Evolutionary conservation across 805 yeast genomes (phyloP).

Genomic region (Yarrowia sp.): DNA sequence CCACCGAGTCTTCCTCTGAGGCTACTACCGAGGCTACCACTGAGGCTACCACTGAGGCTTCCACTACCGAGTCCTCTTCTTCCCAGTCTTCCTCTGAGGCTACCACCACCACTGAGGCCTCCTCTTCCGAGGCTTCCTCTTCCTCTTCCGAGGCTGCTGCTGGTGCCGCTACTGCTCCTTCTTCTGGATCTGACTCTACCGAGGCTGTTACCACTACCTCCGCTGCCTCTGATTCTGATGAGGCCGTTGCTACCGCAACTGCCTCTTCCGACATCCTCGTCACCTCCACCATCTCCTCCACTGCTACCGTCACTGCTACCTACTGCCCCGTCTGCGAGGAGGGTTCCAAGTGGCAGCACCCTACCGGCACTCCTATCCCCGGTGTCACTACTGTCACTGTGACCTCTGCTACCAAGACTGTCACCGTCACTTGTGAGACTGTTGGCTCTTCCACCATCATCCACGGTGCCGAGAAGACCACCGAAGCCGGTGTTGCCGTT

Average conservation of each 20-base stretch:
- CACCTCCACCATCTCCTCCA: background rate
- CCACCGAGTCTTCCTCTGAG: background rate
- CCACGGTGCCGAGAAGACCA: background rate
- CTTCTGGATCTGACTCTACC: background rate
- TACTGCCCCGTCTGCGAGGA: background rate
- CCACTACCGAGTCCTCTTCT: background rate
- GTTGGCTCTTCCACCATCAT: background rate
- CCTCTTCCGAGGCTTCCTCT: background rate
- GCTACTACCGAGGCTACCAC: no score
- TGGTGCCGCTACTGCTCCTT: background rate
- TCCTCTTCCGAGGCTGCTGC: no score
- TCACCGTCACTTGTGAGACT: background rate
- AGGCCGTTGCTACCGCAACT: background rate
- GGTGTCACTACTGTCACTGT: background rate
- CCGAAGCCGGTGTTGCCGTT: background rate
- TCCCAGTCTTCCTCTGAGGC: background rate
- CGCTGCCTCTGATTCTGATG: background rate
- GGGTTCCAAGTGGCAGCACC: background rate
- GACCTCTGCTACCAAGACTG: constrained; percentile 2
- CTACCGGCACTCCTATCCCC: background rate
- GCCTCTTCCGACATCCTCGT: background rate
- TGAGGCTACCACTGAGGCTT: no score
- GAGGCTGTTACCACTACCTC: background rate
- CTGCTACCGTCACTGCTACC: background rate
- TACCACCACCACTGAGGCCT: background rate